Evolutionary conservation across 225 moss, liverwort and hornwort species (phyloP), one percentile per base, ranked within the genome.

Genomic region (Takakia lepidozioides): DNA sequence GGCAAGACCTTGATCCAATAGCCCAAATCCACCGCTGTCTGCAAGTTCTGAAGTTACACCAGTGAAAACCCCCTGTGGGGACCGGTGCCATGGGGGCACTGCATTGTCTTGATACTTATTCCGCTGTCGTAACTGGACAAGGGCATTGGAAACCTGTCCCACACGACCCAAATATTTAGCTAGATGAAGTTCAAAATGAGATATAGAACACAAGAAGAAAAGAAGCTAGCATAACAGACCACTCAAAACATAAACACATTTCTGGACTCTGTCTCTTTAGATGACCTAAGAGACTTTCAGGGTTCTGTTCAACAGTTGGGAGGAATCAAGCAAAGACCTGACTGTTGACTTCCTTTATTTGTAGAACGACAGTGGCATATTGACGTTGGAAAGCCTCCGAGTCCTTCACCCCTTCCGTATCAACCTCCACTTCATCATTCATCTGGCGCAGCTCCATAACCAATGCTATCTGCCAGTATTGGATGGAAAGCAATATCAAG

Each of bases 301-400:
- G n/a, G n/a, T n/a, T n/a, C n/a, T n/a, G n/a, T n/a, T n/a, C n/a
- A n/a, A n/a, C n/a, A n/a, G n/a, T n/a, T n/a, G n/a, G n/a, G n/a
- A n/a, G n/a, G n/a, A n/a, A n/a, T n/a, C n/a, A n/a, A 10, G 29
- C 19, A 46, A 47, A 43, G 45, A 98, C 98, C 98, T 98, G 83
- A 45, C 83, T 78, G 64, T 98, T 98, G 19, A 83, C 82, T 46
- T 81, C 81, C 54, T 87, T 91, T n/a, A 98, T 65, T 60, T 87
- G 85, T 22, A 81, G 73, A 22, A 75, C 61, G 27, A 87, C 60
- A 17, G 85, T 76, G 30, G 87, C 81, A 72, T 83, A 83, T 18
- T 98, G 98, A 11, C 72, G 73, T 65, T 88, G 73, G 58, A 81
- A 79, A 30, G 55, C 59, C n/a, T 98, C 98, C 30, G 73, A 70